A percentile compares a stretch with the other conserved stretches of the same genome.
Evolutionary conservation across 78 protist genomes (phyloP).

Genomic region (Mastigamoeba balamuthi): DNA sequence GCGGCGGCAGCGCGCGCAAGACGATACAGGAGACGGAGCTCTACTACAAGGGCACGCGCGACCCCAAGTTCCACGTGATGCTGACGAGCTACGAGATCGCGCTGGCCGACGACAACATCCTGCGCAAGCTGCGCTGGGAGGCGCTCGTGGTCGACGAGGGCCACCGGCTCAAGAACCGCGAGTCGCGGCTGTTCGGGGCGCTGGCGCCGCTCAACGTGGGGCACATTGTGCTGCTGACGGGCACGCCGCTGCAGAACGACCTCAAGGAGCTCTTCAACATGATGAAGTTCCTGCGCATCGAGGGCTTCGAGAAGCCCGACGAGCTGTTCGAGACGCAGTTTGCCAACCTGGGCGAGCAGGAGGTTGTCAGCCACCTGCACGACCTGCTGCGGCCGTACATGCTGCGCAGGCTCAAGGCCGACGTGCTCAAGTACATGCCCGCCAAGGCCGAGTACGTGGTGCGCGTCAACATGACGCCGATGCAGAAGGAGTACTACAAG

Average conservation of each 20-base stretch:
- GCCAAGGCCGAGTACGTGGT: constrained; percentile 72
- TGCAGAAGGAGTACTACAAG: constrained; percentile 72
- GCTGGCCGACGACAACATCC: constrained; percentile 6
- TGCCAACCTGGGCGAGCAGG: constrained; percentile 24
- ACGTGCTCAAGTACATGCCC: constrained; percentile 75
- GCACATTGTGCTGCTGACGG: constrained; percentile 55
- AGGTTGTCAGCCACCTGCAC: constrained; percentile 53
- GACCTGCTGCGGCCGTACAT: constrained; percentile 69
- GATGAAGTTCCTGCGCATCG: constrained; percentile 65
- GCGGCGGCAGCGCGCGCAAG: constrained; percentile 20
- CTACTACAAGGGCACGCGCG: background rate
- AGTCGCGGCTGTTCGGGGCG: constrained; percentile 38
- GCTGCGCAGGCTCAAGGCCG: constrained; percentile 74
- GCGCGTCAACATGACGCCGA: constrained; percentile 64
- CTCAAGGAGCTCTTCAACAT: constrained; percentile 82
- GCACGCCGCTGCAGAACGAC: constrained; percentile 89
- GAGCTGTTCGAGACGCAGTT: constrained; percentile 37
- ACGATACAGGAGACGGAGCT: constrained; percentile 39
- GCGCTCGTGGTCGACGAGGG: constrained; percentile 81
- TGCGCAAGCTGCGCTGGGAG: constrained; percentile 59
- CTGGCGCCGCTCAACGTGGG: constrained; percentile 19
- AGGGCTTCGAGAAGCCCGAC: constrained; percentile 16
- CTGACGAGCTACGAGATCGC: constrained; percentile 79
- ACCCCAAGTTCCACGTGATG: constrained; percentile 63
- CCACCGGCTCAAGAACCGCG: constrained; percentile 76